A percentile compares a stretch with the other conserved stretches of the same genome.
phyloP scores from a whole-genome alignment of 257 asterid genomes.

The Leonotis leonurus region DNA sequence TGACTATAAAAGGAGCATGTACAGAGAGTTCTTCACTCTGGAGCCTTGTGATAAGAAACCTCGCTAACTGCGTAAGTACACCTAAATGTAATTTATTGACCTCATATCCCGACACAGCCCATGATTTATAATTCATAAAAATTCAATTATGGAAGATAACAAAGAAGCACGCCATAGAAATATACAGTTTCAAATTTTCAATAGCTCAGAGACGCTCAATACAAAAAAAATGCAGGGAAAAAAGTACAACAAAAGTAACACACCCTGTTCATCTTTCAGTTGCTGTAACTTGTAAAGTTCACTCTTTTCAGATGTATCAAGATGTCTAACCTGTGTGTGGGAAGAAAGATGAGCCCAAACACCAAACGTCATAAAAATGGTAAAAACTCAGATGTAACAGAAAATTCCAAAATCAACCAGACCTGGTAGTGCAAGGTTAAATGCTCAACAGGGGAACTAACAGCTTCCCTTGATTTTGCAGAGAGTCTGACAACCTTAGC shows the following conservation, averaged over 20 bases:
- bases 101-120: background rate
- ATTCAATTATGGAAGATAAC: no score
- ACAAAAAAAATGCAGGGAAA: background rate
- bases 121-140: no score
- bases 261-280: slow-evolving; percentile 98
- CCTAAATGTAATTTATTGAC: background rate
- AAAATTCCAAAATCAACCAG: background rate
- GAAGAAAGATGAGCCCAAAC: background rate
- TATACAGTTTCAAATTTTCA: background rate
- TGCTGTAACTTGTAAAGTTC: slow-evolving; percentile 96
- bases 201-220: no score
- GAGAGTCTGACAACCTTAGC: slow-evolving; percentile 87
- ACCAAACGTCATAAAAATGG: background rate
- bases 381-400: background rate
- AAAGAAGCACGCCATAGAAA: background rate
- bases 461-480: slow-evolving; percentile 98
- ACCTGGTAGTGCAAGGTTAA: slow-evolving; percentile 98
- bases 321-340: slow-evolving; percentile 80
- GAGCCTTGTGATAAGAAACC: background rate
- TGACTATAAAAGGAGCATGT: background rate
- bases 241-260: background rate
- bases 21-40: background rate
- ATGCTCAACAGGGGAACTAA: slow-evolving; percentile 96
- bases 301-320: slow-evolving; percentile 96
- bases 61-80: no score